Conservation (phyloP, 352 stramenopile genomes). For the Phytophthora tubulina region DNA sequence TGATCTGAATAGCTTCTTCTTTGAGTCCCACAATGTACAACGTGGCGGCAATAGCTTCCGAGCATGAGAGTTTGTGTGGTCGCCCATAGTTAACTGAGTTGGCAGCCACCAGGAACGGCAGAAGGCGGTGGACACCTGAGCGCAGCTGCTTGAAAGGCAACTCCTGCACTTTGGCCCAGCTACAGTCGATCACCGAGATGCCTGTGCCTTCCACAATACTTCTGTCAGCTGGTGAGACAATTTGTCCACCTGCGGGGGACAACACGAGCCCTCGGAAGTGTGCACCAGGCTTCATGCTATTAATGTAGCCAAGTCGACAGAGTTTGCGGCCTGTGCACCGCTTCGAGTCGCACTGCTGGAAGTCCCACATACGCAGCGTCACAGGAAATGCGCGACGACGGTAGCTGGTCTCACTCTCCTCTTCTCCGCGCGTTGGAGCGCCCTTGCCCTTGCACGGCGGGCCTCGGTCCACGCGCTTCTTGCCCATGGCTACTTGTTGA, state of each 20-base stretch:
- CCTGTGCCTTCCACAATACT: constrained; percentile 81
- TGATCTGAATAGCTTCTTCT: constrained; percentile 89
- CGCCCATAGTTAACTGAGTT: constrained; percentile 99
- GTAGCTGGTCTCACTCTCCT: constrained; percentile 74
- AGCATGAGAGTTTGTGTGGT: constrained; percentile 96
- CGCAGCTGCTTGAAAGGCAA: constrained; percentile 96
- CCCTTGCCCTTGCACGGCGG: too few relatives aligned
- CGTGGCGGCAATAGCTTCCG: constrained; percentile 97
- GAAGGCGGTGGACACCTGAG: constrained; percentile 93
- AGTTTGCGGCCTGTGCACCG: constrained; percentile 95
- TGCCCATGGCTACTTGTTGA: too few relatives aligned
- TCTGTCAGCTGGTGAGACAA: constrained; percentile 91
- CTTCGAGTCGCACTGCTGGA: constrained; percentile 96
- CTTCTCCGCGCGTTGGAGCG: constrained; percentile 46
- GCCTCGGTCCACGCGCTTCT: too few relatives aligned
- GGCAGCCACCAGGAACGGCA: constrained; percentile 98
- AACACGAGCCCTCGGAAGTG: constrained; percentile 96
- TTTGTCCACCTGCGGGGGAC: constrained; percentile 90
- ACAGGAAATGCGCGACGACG: constrained; percentile 80
- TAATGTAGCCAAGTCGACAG: constrained; percentile 92
- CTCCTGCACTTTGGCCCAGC: constrained; percentile 96
- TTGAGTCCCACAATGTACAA: constrained; percentile 97
- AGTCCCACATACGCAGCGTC: constrained; percentile 95
- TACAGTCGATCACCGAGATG: constrained; percentile 98
- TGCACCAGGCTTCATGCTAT: constrained; percentile 92